These are phyloP conservation scores for Aureobasidium sp. DNA, from an alignment of 2,329 filamentous ascomycete genomes.

Conservation along the genomic window DNA sequence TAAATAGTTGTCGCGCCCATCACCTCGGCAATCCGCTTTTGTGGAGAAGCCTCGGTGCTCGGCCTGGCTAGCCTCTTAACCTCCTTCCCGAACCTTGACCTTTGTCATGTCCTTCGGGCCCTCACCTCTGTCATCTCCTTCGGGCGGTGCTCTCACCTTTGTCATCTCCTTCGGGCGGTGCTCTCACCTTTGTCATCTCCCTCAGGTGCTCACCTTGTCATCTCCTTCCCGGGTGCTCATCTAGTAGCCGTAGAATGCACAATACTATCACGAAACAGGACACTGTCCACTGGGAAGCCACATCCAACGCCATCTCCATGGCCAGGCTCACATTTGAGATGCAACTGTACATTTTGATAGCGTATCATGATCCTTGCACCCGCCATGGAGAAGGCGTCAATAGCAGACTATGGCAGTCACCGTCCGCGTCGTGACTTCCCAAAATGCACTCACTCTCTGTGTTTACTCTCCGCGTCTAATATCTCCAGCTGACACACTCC, in stretches of 20 bases:
- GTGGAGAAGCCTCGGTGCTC: constrained; percentile 6
- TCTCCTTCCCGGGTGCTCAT: not conserved
- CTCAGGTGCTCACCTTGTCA: not conserved
- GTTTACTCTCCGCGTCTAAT: not conserved
- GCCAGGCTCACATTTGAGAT: not conserved
- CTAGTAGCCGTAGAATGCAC: not conserved
- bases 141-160: too few species aligned
- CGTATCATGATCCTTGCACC: not conserved
- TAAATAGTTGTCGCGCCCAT: not conserved
- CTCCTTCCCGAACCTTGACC: not conserved
- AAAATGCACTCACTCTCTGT: not conserved
- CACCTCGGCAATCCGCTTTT: not conserved
- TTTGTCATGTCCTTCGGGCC: not conserved
- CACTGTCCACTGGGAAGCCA: not conserved
- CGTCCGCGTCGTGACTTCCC: not conserved
- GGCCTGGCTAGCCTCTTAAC: not conserved
- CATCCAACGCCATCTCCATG: not conserved
- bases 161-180: not conserved
- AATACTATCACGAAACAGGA: not conserved
- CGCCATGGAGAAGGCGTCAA: not conserved
- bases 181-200: too few species aligned
- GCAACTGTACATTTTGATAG: not conserved
- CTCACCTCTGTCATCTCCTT: too few species aligned
- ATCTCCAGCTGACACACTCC: not conserved
- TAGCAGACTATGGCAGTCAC: not conserved